Evolutionary conservation across 2,329 filamentous ascomycete genomes (phyloP), one percentile per base, ranked within the genome.

Genomic region (Xylaria hypoxylon): DNA sequence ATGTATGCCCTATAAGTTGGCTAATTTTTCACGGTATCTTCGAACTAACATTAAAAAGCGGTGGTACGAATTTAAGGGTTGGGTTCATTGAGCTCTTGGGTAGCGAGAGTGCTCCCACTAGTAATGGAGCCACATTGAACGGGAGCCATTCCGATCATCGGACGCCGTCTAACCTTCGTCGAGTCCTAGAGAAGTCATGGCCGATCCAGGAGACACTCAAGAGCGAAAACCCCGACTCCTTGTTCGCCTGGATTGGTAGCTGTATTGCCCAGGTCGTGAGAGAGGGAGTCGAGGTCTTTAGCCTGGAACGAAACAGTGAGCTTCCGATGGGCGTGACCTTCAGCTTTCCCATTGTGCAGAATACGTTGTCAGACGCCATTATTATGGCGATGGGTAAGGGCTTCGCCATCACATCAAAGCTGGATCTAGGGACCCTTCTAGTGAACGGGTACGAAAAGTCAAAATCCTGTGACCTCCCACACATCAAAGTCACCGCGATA

Each of bases 211-310:
- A 93, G 47, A 87, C 90, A 61, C 79, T 94, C 68, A 93, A 93
- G 75, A 87, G 86, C 77, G 88, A 93, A 71, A 90, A 94, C 69
- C 88, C 90, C 1, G 89, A 93, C 63, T 88, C 89, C 64, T 81
- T 95, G 2, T 96, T 96, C 77, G 80, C 85, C n/a, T 96, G 92
- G 92, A 92, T 96, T 70, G 92, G 92, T 28, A 83, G 86, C 72
- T 92, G 90, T 73, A 92, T 96, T 71, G 90, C 90, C 15, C 84
- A 90, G 67, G 91, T 94, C 3, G 89, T 95, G 17, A 81, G 80
- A 35, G 85, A 89, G 67, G 88, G 86, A 7, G 82, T 84, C 67
- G 73, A 81, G 4, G 72, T 75, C 15, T 80, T 84, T 64, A 73
- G 77, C 40, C 77, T 88, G 48, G 74, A 79, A 44, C 78, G 68